phyloP scores from a whole-genome alignment of 78 protist species.

The Chrysochromulina tobinii region DNA sequence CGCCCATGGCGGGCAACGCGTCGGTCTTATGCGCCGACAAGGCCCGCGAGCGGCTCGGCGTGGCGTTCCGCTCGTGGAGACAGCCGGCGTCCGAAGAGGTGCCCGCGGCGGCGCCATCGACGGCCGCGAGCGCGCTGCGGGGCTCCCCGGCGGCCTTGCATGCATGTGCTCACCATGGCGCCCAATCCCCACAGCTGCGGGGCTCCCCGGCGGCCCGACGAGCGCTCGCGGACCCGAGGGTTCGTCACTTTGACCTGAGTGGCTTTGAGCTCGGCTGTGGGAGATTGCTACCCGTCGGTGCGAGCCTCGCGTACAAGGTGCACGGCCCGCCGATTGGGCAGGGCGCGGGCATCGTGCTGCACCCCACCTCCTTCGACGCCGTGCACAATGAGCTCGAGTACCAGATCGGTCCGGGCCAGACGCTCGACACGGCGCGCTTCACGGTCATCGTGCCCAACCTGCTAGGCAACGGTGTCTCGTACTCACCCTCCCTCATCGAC shows the following conservation, averaged over 20 bases:
- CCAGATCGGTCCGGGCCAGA: slow-evolving; percentile 1
- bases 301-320: not conserved
- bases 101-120: not conserved
- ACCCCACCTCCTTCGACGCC: slow-evolving; percentile 30
- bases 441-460: not conserved
- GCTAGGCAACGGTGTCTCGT: slow-evolving; percentile 10
- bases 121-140: too few relatives aligned
- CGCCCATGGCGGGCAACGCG: slow-evolving; percentile 14
- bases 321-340: not conserved
- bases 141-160: too few relatives aligned
- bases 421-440: slow-evolving; percentile 2
- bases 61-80: not conserved
- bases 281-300: not conserved
- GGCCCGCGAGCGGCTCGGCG: not conserved
- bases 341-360: not conserved
- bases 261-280: not conserved
- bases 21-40: not conserved
- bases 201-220: not conserved
- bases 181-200: not conserved
- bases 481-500: not conserved
- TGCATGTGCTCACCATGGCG: too few relatives aligned
- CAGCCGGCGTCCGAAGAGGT: not conserved
- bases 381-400: slow-evolving; percentile 36
- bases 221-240: not conserved
- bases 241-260: not conserved